Base-by-base conservation (phyloP, 2,329 filamentous ascomycete genomes). In the Aspergillus ochraceoroseus region DNA sequence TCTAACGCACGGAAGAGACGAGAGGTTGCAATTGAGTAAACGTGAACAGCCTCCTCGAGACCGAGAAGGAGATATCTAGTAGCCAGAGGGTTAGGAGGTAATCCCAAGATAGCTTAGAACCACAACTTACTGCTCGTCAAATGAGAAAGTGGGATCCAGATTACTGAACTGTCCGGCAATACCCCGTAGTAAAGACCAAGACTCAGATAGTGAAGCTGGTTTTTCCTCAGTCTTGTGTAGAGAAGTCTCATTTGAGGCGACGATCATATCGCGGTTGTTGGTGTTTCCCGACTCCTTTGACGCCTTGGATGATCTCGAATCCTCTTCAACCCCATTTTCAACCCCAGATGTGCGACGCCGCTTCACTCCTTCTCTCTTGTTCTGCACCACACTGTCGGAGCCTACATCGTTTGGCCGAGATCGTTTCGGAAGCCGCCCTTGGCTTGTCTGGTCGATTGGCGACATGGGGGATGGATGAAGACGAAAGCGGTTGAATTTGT, bases 21-120 rank as follows among this genome's bases (percentile, higher is more conserved):
- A 1, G 92, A 96, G 39, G 87, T 88, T 49, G 78, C 72, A 19
- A 86, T 79, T 1, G 85, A 85, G 64, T 92, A 94, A 17, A 95
- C 75, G 60, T 88, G 84, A 38, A 95, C 72, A 7, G 83, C 82
- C 18, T 78, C 82, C 45, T 81, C 77, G 56, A 87, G 86, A 20
- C 83, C 78, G 41, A 94, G 63, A 42, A 95, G 80, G 26, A 95
- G 62, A 64, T 83, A 76, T 58, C 86, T 87, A 25, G 14, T 7
- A 17, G 14, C 4, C 13, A 47, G 33, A 35, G 5, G 3, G 30
- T 46, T 46, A 48, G 29, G 26, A 13, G 20, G 17, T 7, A 33
- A 5, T 28, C 13, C 11, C 28, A 14, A 13, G 30, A 18, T 9
- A 22, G n/a, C 5, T 25, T 4, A 17, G 7, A 22, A 27, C 25